Percentiles rank a stretch among this genome's conserved stretches.
Evolutionary conservation across 2,329 filamentous ascomycete genomes (phyloP).

Genomic region (Fusarium anthophilum): DNA sequence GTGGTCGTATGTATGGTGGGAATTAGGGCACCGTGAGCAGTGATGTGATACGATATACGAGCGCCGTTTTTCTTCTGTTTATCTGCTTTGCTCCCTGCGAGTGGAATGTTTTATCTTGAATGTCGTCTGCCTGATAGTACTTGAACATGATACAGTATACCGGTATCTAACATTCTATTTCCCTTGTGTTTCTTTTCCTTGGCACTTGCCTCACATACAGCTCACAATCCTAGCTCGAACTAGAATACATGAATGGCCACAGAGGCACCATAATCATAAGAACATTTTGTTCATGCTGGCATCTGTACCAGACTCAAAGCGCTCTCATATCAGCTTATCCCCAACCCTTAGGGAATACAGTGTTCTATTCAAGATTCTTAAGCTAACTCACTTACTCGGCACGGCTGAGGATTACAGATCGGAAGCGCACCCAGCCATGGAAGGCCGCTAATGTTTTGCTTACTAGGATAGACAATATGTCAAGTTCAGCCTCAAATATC

Average conservation of each 20-base stretch:
- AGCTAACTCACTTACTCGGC: background rate
- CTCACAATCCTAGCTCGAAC: background rate
- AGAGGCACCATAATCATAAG: background rate
- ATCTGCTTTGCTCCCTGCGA: background rate
- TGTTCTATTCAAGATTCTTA: background rate
- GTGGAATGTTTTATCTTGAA: background rate
- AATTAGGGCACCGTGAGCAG: constrained; percentile 20
- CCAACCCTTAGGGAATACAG: background rate
- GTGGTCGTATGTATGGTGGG: constrained; percentile 43
- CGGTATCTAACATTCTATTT: background rate
- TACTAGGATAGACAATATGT: background rate
- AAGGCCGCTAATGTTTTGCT: background rate
- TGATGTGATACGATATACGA: constrained; percentile 2
- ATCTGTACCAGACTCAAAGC: background rate
- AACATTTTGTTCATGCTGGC: background rate
- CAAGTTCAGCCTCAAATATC: background rate
- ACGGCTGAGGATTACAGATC: too few relatives aligned
- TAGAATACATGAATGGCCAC: background rate
- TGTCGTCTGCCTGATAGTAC: background rate
- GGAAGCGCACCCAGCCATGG: background rate
- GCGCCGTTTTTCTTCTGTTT: background rate
- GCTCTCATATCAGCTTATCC: background rate
- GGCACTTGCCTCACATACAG: background rate
- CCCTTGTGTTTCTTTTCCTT: background rate
- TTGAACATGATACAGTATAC: background rate